Percentiles rank a stretch among this genome's conserved stretches.
Evolutionary conservation across 2,329 filamentous ascomycete genomes (phyloP).

Genomic region (Curvularia eragrostidis): DNA sequence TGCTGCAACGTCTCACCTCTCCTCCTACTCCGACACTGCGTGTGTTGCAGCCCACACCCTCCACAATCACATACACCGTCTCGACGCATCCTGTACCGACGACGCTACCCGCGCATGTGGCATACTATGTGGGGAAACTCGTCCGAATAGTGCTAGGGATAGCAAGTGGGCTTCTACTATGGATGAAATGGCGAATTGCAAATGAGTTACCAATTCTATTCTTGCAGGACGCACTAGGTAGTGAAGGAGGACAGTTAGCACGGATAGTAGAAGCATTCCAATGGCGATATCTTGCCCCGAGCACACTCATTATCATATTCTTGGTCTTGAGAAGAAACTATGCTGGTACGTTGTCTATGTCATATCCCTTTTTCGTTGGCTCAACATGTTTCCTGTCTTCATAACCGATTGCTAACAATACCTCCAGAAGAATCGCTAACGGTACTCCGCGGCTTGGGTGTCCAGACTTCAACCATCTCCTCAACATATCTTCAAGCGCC

Average conservation of each 20-base stretch:
- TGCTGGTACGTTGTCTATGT: conserved; percentile 52
- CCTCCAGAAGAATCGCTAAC: conserved; percentile 79
- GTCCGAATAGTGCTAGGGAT: conserved; percentile 55
- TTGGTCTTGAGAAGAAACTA: conserved; percentile 58
- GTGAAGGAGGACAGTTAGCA: conserved; percentile 31
- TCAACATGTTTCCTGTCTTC: not conserved
- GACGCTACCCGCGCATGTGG: conserved; percentile 55
- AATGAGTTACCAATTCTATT: conserved; percentile 6
- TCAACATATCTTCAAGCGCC: conserved; percentile 69
- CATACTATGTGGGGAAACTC: conserved; percentile 54
- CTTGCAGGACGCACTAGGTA: conserved; percentile 14
- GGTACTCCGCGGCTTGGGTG: conserved; percentile 84
- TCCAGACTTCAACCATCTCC: conserved; percentile 81
- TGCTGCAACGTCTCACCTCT: conserved; percentile 35
- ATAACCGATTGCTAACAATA: conserved; percentile 29
- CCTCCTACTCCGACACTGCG: conserved; percentile 37
- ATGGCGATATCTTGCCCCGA: conserved; percentile 52
- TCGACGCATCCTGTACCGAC: conserved; percentile 71
- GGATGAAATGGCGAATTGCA: conserved; percentile 34
- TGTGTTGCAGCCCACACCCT: conserved; percentile 65
- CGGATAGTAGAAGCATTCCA: conserved; percentile 49
- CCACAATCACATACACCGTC: conserved; percentile 90
- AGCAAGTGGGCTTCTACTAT: conserved; percentile 49
- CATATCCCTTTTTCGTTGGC: not conserved
- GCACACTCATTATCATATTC: conserved; percentile 52